phyloP scores from a whole-genome alignment of 495 filamentous ascomycete genomes.

The Penicillium parvum region DNA sequence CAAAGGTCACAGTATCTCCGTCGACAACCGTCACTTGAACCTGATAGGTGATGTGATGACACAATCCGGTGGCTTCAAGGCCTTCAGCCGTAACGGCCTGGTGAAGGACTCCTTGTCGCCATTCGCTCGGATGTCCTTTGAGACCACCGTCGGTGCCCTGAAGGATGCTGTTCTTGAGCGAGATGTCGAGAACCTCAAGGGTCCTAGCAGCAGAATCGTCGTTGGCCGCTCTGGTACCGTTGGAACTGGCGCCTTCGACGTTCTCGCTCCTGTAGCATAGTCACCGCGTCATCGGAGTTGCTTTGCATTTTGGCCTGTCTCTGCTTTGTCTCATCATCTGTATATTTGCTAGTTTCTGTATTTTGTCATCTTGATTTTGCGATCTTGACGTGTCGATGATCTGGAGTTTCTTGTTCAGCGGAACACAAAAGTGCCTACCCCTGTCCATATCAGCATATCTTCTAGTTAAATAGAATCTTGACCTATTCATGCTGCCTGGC shows the following conservation, averaged over 20 bases:
- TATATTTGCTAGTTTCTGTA: slow-evolving; percentile 20
- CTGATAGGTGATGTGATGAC: slow-evolving; percentile 98
- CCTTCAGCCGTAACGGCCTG: slow-evolving; percentile 88
- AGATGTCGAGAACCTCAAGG: slow-evolving; percentile 82
- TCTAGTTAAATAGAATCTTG: slow-evolving; percentile 27
- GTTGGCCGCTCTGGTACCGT: slow-evolving; percentile 74
- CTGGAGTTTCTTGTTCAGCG: slow-evolving; percentile 43
- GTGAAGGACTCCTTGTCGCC: slow-evolving; percentile 73
- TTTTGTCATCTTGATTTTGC: slow-evolving; percentile 18
- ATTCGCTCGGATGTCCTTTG: slow-evolving; percentile 97
- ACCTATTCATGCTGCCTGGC: neutral
- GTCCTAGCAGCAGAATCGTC: slow-evolving; percentile 83
- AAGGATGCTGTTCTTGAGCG: slow-evolving; percentile 85
- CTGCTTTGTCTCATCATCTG: slow-evolving; percentile 11
- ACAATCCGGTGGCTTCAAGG: slow-evolving; percentile 73
- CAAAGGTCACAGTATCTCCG: slow-evolving; percentile 84
- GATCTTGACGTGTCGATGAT: slow-evolving; percentile 35
- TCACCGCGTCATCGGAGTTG: slow-evolving; percentile 17
- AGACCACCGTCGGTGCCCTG: slow-evolving; percentile 91
- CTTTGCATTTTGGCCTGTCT: slow-evolving; percentile 11
- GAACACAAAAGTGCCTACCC: slow-evolving; percentile 36
- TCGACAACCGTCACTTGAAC: slow-evolving; percentile 90
- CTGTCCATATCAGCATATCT: slow-evolving; percentile 33
- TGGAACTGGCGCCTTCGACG: slow-evolving; percentile 89
- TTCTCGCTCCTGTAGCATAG: slow-evolving; percentile 63